phyloP scores from a whole-genome alignment of 352 stramenopile species.

The Pythium aphanidermatum region DNA sequence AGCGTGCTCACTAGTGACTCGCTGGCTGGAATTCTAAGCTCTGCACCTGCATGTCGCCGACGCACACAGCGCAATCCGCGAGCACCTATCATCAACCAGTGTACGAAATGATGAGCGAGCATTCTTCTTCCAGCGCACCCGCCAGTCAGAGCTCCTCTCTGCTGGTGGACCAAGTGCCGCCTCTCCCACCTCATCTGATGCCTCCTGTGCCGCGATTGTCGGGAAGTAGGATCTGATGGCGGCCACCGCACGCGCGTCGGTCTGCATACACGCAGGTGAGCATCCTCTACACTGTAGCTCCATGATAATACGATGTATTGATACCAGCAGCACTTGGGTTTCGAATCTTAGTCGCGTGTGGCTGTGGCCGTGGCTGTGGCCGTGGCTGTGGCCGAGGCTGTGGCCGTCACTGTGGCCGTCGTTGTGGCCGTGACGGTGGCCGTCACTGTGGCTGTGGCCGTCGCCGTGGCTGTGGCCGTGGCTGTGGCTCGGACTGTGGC shows the following conservation, averaged over 20 bases:
- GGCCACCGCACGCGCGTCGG: conserved; percentile 42
- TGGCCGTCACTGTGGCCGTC: not conserved
- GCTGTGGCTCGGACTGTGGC: not conserved
- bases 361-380: not conserved
- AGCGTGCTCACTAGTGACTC: not conserved
- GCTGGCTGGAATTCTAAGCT: conserved; percentile 7
- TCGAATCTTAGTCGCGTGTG: conserved; percentile 7
- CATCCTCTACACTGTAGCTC: not conserved
- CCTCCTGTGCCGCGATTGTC: conserved; percentile 37
- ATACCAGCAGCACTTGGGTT: conserved; percentile 14
- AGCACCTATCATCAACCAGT: conserved; percentile 18
- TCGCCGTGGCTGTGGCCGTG: not conserved
- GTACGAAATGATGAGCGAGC: conserved; percentile 12
- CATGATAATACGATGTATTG: not conserved
- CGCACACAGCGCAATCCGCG: conserved; percentile 25
- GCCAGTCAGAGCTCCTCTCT: not conserved
- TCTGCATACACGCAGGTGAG: conserved; percentile 19
- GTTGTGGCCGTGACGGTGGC: conserved; percentile 8
- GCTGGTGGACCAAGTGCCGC: conserved; percentile 4
- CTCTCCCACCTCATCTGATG: conserved; percentile 21
- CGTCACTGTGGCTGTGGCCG: conserved; percentile 3
- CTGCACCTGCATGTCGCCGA: conserved; percentile 22
- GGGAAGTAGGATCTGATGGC: conserved; percentile 62
- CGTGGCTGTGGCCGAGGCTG: not conserved
- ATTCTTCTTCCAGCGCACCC: not conserved